A percentile compares a stretch with the other conserved stretches of the same genome.
These are phyloP conservation scores for Endoconidiophora laricicola DNA, from an alignment of 2,329 filamentous ascomycete species.

Conservation along the genomic window DNA sequence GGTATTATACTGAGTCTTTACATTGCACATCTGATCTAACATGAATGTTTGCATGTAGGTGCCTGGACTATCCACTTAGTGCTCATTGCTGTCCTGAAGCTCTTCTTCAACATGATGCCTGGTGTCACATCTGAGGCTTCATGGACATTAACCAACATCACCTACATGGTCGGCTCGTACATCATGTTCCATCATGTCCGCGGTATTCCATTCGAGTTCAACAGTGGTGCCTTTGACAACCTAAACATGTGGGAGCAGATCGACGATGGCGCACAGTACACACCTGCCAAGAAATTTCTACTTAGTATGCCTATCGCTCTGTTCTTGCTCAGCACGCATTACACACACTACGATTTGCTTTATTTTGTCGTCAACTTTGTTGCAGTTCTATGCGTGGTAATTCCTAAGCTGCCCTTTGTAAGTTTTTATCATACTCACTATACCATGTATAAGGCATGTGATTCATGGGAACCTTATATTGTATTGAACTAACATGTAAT, in stretches of 20 bases:
- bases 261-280: conserved; percentile 97
- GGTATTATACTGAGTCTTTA: too few relatives aligned
- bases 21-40: not conserved
- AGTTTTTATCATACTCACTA: conserved; percentile 24
- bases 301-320: conserved; percentile 85
- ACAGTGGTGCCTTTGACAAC: conserved; percentile 95
- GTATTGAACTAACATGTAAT: conserved; percentile 14
- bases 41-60: conserved; percentile 34
- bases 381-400: conserved; percentile 79
- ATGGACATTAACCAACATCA: conserved; percentile 97
- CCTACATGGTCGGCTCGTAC: conserved; percentile 97
- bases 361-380: conserved; percentile 97
- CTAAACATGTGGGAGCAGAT: conserved; percentile 99
- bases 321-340: conserved; percentile 94
- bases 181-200: conserved; percentile 99
- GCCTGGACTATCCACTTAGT: conserved; percentile 97
- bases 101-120: conserved; percentile 91
- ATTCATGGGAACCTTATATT: not conserved
- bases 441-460: not conserved
- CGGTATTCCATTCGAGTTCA: conserved; percentile 97
- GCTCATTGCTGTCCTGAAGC: conserved; percentile 78
- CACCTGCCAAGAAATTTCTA: conserved; percentile 94
- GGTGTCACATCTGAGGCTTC: conserved; percentile 95
- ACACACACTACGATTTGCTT: conserved; percentile 92
- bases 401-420: conserved; percentile 91